Conservation (phyloP, 352 stramenopile genomes). For the Globisporangium sylvaticum region DNA sequence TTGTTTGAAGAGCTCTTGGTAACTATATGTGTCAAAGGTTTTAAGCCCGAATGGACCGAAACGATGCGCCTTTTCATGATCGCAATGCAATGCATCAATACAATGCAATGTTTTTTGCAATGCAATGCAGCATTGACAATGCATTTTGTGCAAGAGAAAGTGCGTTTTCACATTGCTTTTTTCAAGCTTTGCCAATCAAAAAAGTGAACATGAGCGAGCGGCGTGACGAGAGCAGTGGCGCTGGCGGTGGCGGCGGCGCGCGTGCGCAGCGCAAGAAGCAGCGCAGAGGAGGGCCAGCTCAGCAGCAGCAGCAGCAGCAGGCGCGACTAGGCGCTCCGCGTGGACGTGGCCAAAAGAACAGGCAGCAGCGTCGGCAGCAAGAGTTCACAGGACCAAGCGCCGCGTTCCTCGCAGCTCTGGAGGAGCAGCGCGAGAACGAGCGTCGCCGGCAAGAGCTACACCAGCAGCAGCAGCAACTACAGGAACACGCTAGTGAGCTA, state of each 20-base stretch:
- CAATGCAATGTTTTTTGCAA: not conserved
- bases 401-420: slow-evolving; percentile 56
- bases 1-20: too few species aligned
- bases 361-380: not conserved
- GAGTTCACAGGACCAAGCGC: slow-evolving; percentile 18
- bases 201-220: not conserved
- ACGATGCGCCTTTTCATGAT: not conserved
- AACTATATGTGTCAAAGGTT: not conserved
- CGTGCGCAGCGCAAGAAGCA: slow-evolving; percentile 3
- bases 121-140: not conserved
- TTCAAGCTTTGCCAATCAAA: not conserved
- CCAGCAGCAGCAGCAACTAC: not conserved
- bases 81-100: not conserved
- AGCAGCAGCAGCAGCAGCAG: slow-evolving; percentile 1
- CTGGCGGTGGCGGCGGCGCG: not conserved
- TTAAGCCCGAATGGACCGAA: not conserved
- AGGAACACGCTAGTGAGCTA: not conserved
- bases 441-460: slow-evolving; percentile 16
- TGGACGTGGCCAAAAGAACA: not conserved
- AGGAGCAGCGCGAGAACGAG: slow-evolving; percentile 44
- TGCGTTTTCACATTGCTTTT: not conserved
- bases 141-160: not conserved
- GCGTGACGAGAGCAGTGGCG: not conserved
- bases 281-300: not conserved
- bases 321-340: not conserved